Base-by-base conservation (phyloP, 192 early-diverging fungal species). In the Umbelopsis isabellina region DNA sequence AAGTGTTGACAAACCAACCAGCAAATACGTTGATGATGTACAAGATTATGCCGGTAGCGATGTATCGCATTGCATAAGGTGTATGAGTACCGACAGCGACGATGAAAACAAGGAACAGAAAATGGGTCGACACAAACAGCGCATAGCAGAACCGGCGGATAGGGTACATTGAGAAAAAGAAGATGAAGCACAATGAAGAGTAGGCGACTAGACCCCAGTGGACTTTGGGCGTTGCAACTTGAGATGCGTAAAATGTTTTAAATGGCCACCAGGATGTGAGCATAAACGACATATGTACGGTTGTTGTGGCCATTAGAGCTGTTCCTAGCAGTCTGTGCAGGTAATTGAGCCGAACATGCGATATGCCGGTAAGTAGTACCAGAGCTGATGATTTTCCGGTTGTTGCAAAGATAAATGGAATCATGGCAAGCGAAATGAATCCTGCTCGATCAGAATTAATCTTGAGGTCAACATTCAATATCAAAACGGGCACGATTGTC, bases 1-100 rank as follows among this genome's bases (percentile, higher is more conserved):
- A 72, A 11, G 82, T 77, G 27, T 80, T 75, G 25, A 86, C 72
- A 68, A 68, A 80, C 77, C 78, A 86, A 2, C 76, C 77, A 21
- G 78, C 75, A 23, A 82, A 71, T 1, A 79, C 51, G 50, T 86
- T 83, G 27, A 83, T 58, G 0, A 77, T n/a, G 53, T 83, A 83
- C 46, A 77, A 72, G 51, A 86, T 50, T 16, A 86, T 64, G 12
- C 84, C 84, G 3, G 76, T 65, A 4, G 67, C 58, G 23, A 80
- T 84, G 66, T 82, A 86, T 4, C 84, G 80, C 82, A 83, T 82
- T 0, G 82, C 84, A 51, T 86, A 86, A 12, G 87, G 85, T 9
- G 87, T 84, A 49, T 88, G 87, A 3, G 78, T 52, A 18, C 81
- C 77, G n/a, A 80, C 79, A 0, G 83, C 65, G 22, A 82, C 76